Percentiles rank a stretch among this genome's conserved stretches.
phyloP scores from a whole-genome alignment of 768 basidiomycete genomes.

The Pluteus cervinus region DNA sequence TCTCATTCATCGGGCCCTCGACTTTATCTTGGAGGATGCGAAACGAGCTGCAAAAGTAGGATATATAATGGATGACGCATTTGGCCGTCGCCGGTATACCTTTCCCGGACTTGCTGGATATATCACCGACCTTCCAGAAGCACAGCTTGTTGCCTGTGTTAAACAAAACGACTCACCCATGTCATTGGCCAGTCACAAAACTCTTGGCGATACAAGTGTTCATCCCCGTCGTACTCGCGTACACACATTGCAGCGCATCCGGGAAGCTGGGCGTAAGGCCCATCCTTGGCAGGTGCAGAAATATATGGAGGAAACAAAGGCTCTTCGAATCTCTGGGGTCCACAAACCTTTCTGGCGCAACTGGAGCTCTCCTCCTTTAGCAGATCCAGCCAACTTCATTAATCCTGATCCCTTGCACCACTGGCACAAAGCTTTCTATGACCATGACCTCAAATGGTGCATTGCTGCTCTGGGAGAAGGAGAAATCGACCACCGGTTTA shows the following conservation, averaged over 20 bases:
- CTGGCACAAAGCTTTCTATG: slow-evolving; percentile 29
- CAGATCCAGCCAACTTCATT: slow-evolving; percentile 26
- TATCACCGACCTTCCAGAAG: slow-evolving; percentile 27
- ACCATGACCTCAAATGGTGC: slow-evolving; percentile 35
- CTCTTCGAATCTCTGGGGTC: slow-evolving; percentile 22
- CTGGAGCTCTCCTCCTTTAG: slow-evolving; percentile 25
- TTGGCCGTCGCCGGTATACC: slow-evolving; percentile 14
- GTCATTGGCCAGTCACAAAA: slow-evolving; percentile 19
- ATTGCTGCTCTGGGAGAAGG: slow-evolving; percentile 18
- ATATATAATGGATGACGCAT: slow-evolving; percentile 20
- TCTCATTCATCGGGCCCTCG: slow-evolving; percentile 22
- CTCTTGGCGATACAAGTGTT: slow-evolving; percentile 22
- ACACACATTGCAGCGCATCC: too few species aligned
- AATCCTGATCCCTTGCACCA: slow-evolving; percentile 32
- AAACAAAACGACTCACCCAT: slow-evolving; percentile 22
- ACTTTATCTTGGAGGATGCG: slow-evolving; percentile 20
- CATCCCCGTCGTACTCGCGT: slow-evolving; percentile 18
- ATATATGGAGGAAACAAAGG: slow-evolving; percentile 17
- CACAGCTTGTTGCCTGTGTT: slow-evolving; percentile 19
- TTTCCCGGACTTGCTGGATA: slow-evolving; percentile 21
- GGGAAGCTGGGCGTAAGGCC: too few species aligned
- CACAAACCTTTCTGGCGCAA: slow-evolving; percentile 31
- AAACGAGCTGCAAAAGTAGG: slow-evolving; percentile 22
- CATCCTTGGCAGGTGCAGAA: slow-evolving; percentile 14
- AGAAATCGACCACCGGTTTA: slow-evolving; percentile 31